phyloP scores from a whole-genome alignment of 495 filamentous ascomycete genomes.

The Aspergillus heteromorphus region DNA sequence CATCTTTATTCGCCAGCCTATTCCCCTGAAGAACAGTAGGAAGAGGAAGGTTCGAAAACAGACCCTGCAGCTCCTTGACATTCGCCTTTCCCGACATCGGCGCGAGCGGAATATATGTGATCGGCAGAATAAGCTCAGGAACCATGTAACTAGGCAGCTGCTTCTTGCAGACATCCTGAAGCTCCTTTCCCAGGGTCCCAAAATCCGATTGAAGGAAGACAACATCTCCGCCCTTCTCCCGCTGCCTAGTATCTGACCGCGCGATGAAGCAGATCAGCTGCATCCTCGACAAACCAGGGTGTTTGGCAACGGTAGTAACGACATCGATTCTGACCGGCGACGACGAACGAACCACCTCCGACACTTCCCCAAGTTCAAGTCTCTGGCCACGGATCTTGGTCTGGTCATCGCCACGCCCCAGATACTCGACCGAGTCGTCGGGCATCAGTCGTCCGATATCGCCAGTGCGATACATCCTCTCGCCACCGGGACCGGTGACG shows the following conservation, averaged over 20 bases:
- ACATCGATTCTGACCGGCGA: conserved; percentile 29
- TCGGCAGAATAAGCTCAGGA: conserved; percentile 43
- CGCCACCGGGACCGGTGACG: conserved; percentile 28
- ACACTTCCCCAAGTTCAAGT: conserved; percentile 73
- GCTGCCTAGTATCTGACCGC: conserved; percentile 4
- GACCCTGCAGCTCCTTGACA: conserved; percentile 35
- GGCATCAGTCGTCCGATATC: conserved; percentile 43
- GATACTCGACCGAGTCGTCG: conserved; percentile 53
- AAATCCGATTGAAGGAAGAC: conserved; percentile 21
- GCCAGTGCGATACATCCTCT: conserved; percentile 46
- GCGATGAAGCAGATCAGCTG: conserved; percentile 41
- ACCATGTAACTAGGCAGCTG: conserved; percentile 52
- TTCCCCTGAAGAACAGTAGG: conserved; percentile 19
- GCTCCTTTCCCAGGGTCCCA: conserved; percentile 16
- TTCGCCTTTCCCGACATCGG: conserved; percentile 46
- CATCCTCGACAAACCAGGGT: conserved; percentile 35
- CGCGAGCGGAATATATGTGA: conserved; percentile 37
- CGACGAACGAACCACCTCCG: conserved; percentile 42
- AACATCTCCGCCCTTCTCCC: conserved; percentile 4
- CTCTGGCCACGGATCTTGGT: conserved; percentile 75
- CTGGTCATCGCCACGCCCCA: conserved; percentile 72
- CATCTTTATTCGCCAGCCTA: conserved; percentile 1
- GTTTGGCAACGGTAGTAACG: conserved; percentile 38
- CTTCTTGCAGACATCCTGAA: conserved; percentile 34
- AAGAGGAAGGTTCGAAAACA: conserved; percentile 22